These are phyloP conservation scores for Thielaviopsis cerberus DNA, from an alignment of 2,329 filamentous ascomycete species.

Conservation along the genomic window DNA sequence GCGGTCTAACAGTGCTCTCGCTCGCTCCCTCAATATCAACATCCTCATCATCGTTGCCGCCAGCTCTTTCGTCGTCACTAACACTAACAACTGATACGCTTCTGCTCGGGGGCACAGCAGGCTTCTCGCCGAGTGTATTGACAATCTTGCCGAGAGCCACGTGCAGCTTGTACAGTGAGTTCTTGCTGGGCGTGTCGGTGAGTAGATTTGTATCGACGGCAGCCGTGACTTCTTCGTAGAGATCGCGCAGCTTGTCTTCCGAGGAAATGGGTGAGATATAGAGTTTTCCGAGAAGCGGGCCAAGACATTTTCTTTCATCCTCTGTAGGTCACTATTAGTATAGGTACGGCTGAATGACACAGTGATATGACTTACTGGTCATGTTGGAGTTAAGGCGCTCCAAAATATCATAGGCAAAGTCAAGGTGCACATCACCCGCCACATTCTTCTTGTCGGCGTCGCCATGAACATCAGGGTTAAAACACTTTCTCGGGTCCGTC, in stretches of 20 bases:
- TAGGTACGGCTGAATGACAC: too few species aligned
- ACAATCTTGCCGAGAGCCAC: constrained; percentile 49
- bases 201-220: constrained; percentile 45
- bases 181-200: constrained; percentile 41
- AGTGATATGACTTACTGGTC: constrained; percentile 37
- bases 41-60: constrained; percentile 4
- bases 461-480: constrained; percentile 26
- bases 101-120: constrained; percentile 24
- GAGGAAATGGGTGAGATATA: constrained; percentile 52
- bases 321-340: constrained; percentile 30
- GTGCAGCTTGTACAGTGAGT: constrained; percentile 50
- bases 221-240: constrained; percentile 39
- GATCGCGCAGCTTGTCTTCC: constrained; percentile 36
- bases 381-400: constrained; percentile 51
- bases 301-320: constrained; percentile 71
- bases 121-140: constrained; percentile 33
- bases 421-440: constrained; percentile 62
- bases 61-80: not conserved
- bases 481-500: constrained; percentile 80
- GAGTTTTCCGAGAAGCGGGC: constrained; percentile 64
- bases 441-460: constrained; percentile 45
- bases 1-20: constrained; percentile 5
- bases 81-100: constrained; percentile 21
- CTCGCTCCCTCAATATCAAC: constrained; percentile 7
- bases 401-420: constrained; percentile 59